phyloP scores from a whole-genome alignment of 2,329 filamentous ascomycete genomes.

The Cladophialophora carrionii region DNA sequence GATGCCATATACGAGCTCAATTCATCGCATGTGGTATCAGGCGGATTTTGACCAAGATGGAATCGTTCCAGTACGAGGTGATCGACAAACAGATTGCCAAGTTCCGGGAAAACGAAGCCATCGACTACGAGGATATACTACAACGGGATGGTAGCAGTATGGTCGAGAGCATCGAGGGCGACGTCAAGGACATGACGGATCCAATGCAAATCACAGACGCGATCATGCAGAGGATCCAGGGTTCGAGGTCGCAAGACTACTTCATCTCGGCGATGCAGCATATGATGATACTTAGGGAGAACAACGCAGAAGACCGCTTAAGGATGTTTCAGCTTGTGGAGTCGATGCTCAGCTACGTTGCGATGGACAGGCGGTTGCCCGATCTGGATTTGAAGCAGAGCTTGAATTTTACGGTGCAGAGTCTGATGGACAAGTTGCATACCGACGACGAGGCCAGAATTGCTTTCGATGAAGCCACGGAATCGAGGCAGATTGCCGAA shows the following conservation, averaged over 20 bases:
- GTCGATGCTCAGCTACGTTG: conserved; percentile 98
- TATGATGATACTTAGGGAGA: conserved; percentile 86
- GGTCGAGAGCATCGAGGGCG: conserved; percentile 82
- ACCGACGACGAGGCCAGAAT: conserved; percentile 94
- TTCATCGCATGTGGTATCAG: conserved; percentile 96
- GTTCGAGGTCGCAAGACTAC: conserved; percentile 88
- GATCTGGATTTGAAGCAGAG: conserved; percentile 98
- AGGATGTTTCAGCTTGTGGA: conserved; percentile 98
- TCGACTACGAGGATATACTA: conserved; percentile 97
- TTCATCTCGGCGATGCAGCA: conserved; percentile 95
- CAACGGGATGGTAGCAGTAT: conserved; percentile 89
- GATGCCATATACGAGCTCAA: conserved; percentile 92
- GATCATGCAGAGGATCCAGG: conserved; percentile 81
- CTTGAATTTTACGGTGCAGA: conserved; percentile 96
- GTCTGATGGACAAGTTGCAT: conserved; percentile 89
- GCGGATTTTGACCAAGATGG: conserved; percentile 94
- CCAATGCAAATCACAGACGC: conserved; percentile 92
- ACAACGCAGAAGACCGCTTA: conserved; percentile 86
- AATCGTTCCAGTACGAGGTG: conserved; percentile 95
- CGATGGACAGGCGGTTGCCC: conserved; percentile 92
- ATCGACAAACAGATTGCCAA: conserved; percentile 98
- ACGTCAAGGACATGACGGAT: conserved; percentile 89
- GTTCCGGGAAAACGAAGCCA: conserved; percentile 90
- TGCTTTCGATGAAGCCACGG: conserved; percentile 86
- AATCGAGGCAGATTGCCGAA: conserved; percentile 90